phyloP scores from a whole-genome alignment of 2,329 filamentous ascomycete genomes.

The Epichloe amarillans region DNA sequence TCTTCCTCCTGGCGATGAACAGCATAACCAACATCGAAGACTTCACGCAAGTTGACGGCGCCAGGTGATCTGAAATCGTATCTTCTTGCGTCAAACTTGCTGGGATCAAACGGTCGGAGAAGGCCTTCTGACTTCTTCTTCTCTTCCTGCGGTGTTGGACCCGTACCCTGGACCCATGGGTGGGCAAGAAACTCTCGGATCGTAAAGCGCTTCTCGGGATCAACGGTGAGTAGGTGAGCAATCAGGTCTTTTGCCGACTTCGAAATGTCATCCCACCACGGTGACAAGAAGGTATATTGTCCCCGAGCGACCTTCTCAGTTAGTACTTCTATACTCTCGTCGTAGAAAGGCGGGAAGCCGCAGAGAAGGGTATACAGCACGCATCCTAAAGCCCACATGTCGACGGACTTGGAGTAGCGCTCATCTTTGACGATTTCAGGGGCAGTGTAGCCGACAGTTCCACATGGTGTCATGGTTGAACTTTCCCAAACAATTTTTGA shows the following conservation, averaged over 20 bases:
- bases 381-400: slow-evolving; percentile 98
- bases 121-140: slow-evolving; percentile 34
- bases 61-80: slow-evolving; percentile 93
- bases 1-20: slow-evolving; percentile 96
- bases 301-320: slow-evolving; percentile 96
- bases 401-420: slow-evolving; percentile 94
- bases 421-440: slow-evolving; percentile 99
- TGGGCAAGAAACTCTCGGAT: slow-evolving; percentile 90
- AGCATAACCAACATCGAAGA: slow-evolving; percentile 96
- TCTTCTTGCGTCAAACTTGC: slow-evolving; percentile 46
- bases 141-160: slow-evolving; percentile 43
- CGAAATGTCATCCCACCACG: slow-evolving; percentile 99
- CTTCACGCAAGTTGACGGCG: slow-evolving; percentile 87
- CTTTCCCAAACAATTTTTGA: slow-evolving; percentile 98
- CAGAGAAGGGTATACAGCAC: slow-evolving; percentile 94
- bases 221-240: slow-evolving; percentile 82
- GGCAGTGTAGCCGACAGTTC: slow-evolving; percentile 93
- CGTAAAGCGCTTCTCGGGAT: slow-evolving; percentile 87
- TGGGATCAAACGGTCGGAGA: slow-evolving; percentile 43
- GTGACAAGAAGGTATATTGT: slow-evolving; percentile 93
- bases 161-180: slow-evolving; percentile 72
- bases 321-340: slow-evolving; percentile 91
- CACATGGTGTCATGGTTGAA: slow-evolving; percentile 98
- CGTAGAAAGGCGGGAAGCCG: slow-evolving; percentile 96
- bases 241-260: slow-evolving; percentile 90